These are phyloP conservation scores for Ziziphus jujuba DNA, from an alignment of 306 rosid species.

Conservation along the genomic window DNA sequence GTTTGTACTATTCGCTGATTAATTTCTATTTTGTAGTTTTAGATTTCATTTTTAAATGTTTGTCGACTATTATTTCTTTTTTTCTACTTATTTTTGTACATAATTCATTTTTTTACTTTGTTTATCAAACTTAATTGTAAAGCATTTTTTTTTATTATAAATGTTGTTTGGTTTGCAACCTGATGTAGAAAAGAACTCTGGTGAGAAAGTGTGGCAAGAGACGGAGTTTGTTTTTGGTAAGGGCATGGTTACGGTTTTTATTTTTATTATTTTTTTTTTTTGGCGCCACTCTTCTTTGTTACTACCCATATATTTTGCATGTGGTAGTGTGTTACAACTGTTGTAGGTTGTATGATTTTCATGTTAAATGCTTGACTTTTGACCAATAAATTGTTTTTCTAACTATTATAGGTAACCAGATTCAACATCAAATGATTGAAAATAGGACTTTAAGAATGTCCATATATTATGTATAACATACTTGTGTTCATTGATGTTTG, in stretches of 20 bases:
- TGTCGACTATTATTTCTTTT: no score
- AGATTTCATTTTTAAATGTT: no score
- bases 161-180: slow-evolving; percentile 59
- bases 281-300: background rate
- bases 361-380: background rate
- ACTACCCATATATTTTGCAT: background rate
- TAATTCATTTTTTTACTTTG: no score
- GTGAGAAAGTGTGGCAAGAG: slow-evolving; percentile 80
- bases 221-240: slow-evolving; percentile 87
- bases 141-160: slow-evolving; percentile 21
- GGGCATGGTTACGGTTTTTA: slow-evolving; percentile 24
- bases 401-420: background rate
- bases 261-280: no score
- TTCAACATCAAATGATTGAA: background rate
- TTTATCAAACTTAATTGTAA: background rate
- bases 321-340: background rate
- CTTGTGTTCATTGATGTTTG: no score
- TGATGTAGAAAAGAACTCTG: slow-evolving; percentile 71
- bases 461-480: no score
- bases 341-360: background rate
- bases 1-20: no score
- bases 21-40: no score
- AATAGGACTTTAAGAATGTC: background rate
- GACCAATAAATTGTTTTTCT: background rate
- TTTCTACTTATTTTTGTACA: no score